Percentiles rank a stretch among this genome's conserved stretches.
These are phyloP conservation scores for Pharnaceum exiguum DNA, from an alignment of 148 eudicot genomes.

Conservation along the genomic window DNA sequence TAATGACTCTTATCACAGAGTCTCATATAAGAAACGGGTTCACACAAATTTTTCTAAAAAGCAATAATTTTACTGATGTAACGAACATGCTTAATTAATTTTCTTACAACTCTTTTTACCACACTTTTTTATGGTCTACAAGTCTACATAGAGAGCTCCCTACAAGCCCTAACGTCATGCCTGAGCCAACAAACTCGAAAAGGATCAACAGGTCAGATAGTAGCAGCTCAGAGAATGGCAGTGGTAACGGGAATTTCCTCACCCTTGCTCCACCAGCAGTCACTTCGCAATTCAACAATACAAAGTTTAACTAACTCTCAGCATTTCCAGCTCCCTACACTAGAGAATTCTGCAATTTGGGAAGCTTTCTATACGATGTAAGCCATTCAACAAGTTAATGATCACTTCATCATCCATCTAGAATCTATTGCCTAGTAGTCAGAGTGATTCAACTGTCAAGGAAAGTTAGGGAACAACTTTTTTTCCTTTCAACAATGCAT, in stretches of 20 bases:
- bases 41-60: too few species aligned
- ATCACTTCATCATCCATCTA: too few species aligned
- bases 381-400: conserved; percentile 9
- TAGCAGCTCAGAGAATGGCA: conserved; percentile 14
- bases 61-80: too few species aligned
- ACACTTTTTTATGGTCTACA: neutral
- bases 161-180: neutral
- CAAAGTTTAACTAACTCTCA: conserved; percentile 18
- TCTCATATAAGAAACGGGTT: too few species aligned
- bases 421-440: too few species aligned
- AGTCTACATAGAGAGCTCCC: conserved; percentile 20
- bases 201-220: conserved; percentile 8
- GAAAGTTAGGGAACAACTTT: too few species aligned
- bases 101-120: neutral
- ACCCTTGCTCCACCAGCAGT: conserved; percentile 16
- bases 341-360: conserved; percentile 14
- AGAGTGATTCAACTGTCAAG: too few species aligned
- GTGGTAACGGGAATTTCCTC: conserved; percentile 15
- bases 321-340: conserved; percentile 6
- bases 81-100: too few species aligned
- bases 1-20: too few species aligned
- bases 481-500: neutral
- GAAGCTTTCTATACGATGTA: conserved; percentile 30
- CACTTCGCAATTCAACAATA: conserved; percentile 15
- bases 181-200: conserved; percentile 7